These are phyloP conservation scores for Lipomyces lipofer DNA, from an alignment of 805 yeast species.

Conservation along the genomic window DNA sequence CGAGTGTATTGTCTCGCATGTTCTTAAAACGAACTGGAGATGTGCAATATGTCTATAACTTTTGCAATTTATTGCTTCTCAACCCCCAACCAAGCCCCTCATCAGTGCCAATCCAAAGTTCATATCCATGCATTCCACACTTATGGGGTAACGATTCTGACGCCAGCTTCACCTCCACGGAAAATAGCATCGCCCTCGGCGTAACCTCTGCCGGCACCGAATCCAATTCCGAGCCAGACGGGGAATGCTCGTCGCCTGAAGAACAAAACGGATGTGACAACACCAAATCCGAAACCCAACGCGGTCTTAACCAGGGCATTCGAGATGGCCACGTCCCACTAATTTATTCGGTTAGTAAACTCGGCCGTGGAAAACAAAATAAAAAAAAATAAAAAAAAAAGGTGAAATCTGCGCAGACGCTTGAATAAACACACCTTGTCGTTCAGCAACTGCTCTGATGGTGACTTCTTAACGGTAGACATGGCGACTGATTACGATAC, in stretches of 20 bases:
- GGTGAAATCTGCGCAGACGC: not conserved
- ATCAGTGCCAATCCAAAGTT: not conserved
- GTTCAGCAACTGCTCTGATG: constrained; percentile 41
- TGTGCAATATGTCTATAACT: not conserved
- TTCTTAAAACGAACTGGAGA: too few relatives aligned
- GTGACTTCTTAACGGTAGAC: constrained; percentile 31
- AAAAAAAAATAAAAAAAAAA: not conserved
- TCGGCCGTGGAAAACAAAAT: not conserved
- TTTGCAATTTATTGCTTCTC: too few relatives aligned
- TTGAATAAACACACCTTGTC: constrained; percentile 39
- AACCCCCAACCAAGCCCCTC: not conserved
- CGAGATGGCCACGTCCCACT: constrained; percentile 95
- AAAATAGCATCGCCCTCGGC: constrained; percentile 98
- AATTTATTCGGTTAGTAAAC: not conserved
- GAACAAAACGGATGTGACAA: constrained; percentile 81
- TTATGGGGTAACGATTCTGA: constrained; percentile 27
- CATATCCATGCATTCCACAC: not conserved
- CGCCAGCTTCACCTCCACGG: constrained; percentile 47
- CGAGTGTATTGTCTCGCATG: too few relatives aligned
- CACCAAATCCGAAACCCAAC: constrained; percentile 95
- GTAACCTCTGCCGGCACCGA: constrained; percentile 97
- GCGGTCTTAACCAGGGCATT: constrained; percentile 94
- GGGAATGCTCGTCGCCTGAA: constrained; percentile 97
- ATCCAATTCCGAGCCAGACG: constrained; percentile 95
- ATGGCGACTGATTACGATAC: too few relatives aligned